Evolutionary conservation across 495 filamentous ascomycete species (phyloP), one percentile per base, ranked within the genome.

Genomic region (Pyronema omphalodes): DNA sequence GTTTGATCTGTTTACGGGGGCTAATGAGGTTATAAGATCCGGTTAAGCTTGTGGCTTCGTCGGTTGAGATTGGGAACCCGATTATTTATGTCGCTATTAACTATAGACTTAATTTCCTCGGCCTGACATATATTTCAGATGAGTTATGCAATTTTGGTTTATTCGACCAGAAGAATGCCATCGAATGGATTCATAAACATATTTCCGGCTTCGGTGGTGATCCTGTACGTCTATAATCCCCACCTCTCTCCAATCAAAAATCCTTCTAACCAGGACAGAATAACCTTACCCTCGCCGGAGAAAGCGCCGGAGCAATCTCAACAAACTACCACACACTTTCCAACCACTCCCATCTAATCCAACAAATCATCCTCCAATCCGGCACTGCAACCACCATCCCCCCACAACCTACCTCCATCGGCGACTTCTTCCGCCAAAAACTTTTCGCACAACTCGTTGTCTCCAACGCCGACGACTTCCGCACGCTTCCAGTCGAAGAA

Each of bases 191-290:
- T 8, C 74, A 82, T 54, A 68, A 75, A 52, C 68, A 85, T 58
- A 83, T 86, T 55, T 63, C 68, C 52, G 68, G 73, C 4, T 85
- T 87, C 60, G 81, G 81, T 6, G 82, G 83, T 11, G 78, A 86
- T 60, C 70, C 75, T 23, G 47, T 50, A 50, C 7, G 12, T 50
- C 4, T 3, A 9, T 69, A n/a, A 9, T 7, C 29, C 7, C 1
- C 11, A 11, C 7, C 47, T 12, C 1, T 7, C n/a, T 11, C 18
- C 8, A 66, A 7, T 6, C 11, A 12, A 11, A 11, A 34, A 9
- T 11, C 9, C 3, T 6, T 3, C 47, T 50, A 11, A 50, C 29
- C 12, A 34, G 4, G 19, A 41, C 3, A 50, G 47, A 50, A 36
- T 11, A 50, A 50, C 47, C 34, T 50, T 19, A 50, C 47, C 3